Base-by-base conservation (phyloP, 768 basidiomycete species). In the Naganishia randhawae region DNA sequence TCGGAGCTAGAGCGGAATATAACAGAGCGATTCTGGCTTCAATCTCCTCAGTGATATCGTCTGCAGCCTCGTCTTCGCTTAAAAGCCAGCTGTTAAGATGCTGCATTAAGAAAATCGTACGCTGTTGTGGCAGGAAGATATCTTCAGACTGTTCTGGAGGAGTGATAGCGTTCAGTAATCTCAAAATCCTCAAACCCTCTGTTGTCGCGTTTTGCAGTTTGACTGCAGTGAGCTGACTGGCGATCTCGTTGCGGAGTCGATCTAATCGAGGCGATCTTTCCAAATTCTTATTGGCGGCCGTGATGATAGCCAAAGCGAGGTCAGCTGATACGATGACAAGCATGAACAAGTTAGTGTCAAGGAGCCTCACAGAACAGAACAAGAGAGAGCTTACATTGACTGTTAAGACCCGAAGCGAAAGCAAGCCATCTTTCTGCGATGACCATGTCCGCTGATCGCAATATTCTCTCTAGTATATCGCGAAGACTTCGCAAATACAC, bases 21-120 rank as follows among this genome's bases (percentile, higher is more conserved):
- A 96, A 77, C 69, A 86, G 78, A 8, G 89, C 86, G 82, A 95
- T 86, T 63, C 84, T 85, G 67, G 85, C 86, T 76, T 96, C 90
- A 3, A 93, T 84, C 53, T 89, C 87, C 71, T 92, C 90, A 31
- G 86, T 84, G 2, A 91, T 80, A 35, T 80, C 80, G n/a, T 77
- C 77, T 25, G 68, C 65, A 9, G 69, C 77, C 29, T 88, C 87
- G 14, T 86, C 87, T 42, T 83, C 83, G 45, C 76, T 75, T 6
- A 75, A 82, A 77, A 93, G 82, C 94, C 94, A 99, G n/a, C 84
- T 82, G 74, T 90, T 89, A 62, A 90, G 87, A 0, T 87, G 84
- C 75, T 92, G 91, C 74, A 96, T 82, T 25, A 95, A 84, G 77
- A 94, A 95, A 52, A 98, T 85, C 0, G 91, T 88, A 10, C 96